A percentile compares a stretch with the other conserved stretches of the same genome.
phyloP scores from a whole-genome alignment of 805 yeast genomes.

The Candida loeiensis region DNA sequence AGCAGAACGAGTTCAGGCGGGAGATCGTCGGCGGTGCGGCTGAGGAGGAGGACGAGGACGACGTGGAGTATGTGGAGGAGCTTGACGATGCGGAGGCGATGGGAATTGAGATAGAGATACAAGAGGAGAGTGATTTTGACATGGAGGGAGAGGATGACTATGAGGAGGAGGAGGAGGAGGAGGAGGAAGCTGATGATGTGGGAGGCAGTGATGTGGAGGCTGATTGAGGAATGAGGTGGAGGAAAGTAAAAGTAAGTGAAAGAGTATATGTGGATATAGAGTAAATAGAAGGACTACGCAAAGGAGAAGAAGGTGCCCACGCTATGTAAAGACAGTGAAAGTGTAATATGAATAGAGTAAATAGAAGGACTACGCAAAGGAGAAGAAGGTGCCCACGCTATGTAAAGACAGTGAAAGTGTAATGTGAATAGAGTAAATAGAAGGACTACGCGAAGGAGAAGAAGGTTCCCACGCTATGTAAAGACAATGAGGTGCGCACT shows the following conservation, averaged over 20 bases:
- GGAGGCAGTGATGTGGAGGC: conserved; percentile 19
- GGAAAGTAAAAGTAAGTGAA: not conserved
- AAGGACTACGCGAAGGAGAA: too few relatives aligned
- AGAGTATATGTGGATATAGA: too few relatives aligned
- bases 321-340: too few relatives aligned
- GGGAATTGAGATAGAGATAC: conserved; percentile 17
- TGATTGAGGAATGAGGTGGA: conserved; percentile 1
- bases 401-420: too few relatives aligned
- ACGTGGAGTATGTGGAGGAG: conserved; percentile 72
- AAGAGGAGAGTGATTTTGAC: conserved; percentile 14
- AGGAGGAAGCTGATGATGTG: conserved; percentile 20
- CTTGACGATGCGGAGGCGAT: conserved; percentile 46
- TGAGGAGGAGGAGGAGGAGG: conserved; percentile 21
- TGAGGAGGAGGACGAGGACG: conserved; percentile 40
- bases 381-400: too few relatives aligned
- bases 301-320: too few relatives aligned
- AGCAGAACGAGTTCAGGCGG: conserved; percentile 39
- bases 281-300: too few relatives aligned
- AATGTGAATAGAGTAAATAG: too few relatives aligned
- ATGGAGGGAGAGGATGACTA: conserved; percentile 16
- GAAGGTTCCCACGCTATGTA: too few relatives aligned
- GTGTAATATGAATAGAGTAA: too few relatives aligned
- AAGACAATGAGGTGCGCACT: too few relatives aligned
- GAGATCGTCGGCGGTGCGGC: conserved; percentile 32
- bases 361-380: too few relatives aligned